Evolutionary conservation across 495 filamentous ascomycete genomes (phyloP).

Genomic region (Tuber calosporum): DNA sequence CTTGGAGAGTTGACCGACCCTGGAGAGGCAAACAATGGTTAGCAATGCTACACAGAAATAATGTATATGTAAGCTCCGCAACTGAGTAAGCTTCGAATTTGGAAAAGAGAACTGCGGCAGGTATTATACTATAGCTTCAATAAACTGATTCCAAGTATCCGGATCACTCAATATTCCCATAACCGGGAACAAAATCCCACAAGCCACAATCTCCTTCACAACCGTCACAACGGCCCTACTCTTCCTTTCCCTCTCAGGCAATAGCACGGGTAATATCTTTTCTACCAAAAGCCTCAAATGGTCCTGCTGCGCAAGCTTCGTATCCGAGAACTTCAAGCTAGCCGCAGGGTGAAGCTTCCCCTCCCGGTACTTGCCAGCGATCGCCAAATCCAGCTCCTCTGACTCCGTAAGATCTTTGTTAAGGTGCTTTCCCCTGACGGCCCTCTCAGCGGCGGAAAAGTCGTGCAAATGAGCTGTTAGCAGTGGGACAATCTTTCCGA

Average conservation of each 20-base stretch:
- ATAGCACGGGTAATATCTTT: constrained; percentile 63
- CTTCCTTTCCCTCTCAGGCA: constrained; percentile 64
- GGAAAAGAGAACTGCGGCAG: constrained; percentile 9
- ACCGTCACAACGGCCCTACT: constrained; percentile 74
- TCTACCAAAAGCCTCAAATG: constrained; percentile 67
- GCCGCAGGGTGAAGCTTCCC: constrained; percentile 86
- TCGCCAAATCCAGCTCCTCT: constrained; percentile 87
- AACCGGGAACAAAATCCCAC: constrained; percentile 64
- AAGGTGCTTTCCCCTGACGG: constrained; percentile 76
- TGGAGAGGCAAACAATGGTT: constrained; percentile 28
- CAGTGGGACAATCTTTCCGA: constrained; percentile 76
- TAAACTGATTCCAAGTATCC: constrained; percentile 92
- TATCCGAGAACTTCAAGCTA: constrained; percentile 72
- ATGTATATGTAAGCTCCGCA: not conserved
- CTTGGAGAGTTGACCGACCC: constrained; percentile 79
- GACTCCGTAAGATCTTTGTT: constrained; percentile 89
- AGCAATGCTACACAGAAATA: not conserved
- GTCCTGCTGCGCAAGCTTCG: constrained; percentile 74
- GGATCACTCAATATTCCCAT: constrained; percentile 72
- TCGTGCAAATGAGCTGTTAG: constrained; percentile 85
- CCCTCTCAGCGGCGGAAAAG: constrained; percentile 82
- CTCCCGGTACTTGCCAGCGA: constrained; percentile 83
- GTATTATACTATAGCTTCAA: constrained; percentile 75
- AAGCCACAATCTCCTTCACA: constrained; percentile 75
- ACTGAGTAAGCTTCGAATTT: not conserved